Evolutionary conservation across 805 yeast species (phyloP).

Genomic region (Kurtzmaniella cleridarum): DNA sequence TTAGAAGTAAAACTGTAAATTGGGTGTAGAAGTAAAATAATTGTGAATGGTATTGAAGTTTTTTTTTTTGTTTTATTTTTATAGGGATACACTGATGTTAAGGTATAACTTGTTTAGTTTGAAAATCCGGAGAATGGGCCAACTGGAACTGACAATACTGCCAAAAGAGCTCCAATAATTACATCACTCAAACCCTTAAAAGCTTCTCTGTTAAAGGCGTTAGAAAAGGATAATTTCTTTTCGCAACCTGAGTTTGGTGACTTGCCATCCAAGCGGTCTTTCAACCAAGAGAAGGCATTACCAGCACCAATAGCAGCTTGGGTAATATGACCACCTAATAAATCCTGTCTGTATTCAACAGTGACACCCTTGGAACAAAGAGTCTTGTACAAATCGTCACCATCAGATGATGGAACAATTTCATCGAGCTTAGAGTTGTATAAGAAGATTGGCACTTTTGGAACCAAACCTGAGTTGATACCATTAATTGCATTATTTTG

Average conservation of each 20-base stretch:
- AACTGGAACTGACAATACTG: background rate
- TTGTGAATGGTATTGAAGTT: too few relatives aligned
- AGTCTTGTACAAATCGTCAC: slow-evolving; percentile 12
- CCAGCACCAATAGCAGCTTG: slow-evolving; percentile 13
- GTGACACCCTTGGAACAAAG: slow-evolving; percentile 21
- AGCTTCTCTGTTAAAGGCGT: background rate
- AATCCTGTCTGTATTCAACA: slow-evolving; percentile 4
- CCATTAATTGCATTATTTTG: slow-evolving; percentile 1
- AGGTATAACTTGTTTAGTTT: background rate
- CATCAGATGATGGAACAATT: slow-evolving; percentile 12
- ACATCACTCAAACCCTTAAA: background rate
- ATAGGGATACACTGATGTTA: too few relatives aligned
- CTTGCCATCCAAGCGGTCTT: slow-evolving; percentile 11
- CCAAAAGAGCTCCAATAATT: background rate
- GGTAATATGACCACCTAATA: slow-evolving; percentile 11
- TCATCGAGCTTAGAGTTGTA: slow-evolving; percentile 15
- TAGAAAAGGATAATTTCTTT: slow-evolving; percentile 2
- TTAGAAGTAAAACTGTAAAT: too few relatives aligned
- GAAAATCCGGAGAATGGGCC: background rate
- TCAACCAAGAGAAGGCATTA: slow-evolving; percentile 16
- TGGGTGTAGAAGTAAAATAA: too few relatives aligned
- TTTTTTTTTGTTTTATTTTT: too few relatives aligned
- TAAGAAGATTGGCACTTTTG: slow-evolving; percentile 16
- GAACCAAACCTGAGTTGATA: slow-evolving; percentile 7
- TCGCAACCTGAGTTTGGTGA: slow-evolving; percentile 11